Evolutionary conservation across 805 yeast genomes (phyloP), one percentile per base, ranked within the genome.

Genomic region (Groenewaldozyma tartarivorans): DNA sequence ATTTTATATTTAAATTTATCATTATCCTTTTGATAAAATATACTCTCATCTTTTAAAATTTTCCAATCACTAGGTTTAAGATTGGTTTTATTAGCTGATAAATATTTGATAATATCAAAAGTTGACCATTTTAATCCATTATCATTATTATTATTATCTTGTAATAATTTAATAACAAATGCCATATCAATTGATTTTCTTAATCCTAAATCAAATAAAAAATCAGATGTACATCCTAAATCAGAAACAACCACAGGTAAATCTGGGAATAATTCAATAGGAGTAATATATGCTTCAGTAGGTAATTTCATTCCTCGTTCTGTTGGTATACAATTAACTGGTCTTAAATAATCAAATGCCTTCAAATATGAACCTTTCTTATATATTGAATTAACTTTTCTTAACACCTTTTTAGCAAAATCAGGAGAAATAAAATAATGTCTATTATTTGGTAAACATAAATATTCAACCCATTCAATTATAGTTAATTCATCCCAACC

Each of bases 151-250:
- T 13, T 24, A 13, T 13, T 24, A 13, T 24, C 29, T 13, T 46
- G 46, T 19, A 64, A 42, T 9, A 55, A 51, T n/a, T 58, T 49
- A 35, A 64, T 48, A 4, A 64, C 67, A 41, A 58, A 54, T 16
- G 52, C 50, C 56, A 64, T 55, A 38, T 63, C 67, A 13, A 64
- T 57, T 1, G 68, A 61, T 44, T 59, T 58, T 20, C 69, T 55
- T 11, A 64, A 49, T 2, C 66, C 66, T 1, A 64, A 38, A 9
- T 41, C 48, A 4, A 46, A 38, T 21, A 64, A 47, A 35, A 51
- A 49, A 11, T 27, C 17, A 15, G 43, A 24, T 4, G 48, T 40
- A 2, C 45, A 47, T 3, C 44, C 33, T 44, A 63, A 45, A 18
- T 44, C 29, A 3, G 40, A 47, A 2, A 56, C 45, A 18, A 49